Conservation (phyloP, 2,329 filamentous ascomycete genomes). For the Colletotrichum sp. region DNA sequence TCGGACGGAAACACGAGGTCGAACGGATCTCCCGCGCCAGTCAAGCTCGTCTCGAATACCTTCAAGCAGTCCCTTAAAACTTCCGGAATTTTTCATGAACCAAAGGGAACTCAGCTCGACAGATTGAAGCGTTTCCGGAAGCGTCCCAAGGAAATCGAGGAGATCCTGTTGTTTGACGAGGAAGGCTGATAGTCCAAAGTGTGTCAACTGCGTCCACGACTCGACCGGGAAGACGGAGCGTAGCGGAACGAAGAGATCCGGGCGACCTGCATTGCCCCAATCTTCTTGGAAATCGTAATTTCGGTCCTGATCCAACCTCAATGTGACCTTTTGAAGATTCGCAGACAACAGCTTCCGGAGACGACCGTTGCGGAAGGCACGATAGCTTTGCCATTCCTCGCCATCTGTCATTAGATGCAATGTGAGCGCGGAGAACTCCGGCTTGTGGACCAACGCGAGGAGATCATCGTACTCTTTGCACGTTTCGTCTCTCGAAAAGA, state of each 20-base stretch:
- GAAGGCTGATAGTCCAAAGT: constrained; percentile 33
- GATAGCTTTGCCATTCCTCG: constrained; percentile 5
- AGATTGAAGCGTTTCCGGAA: constrained; percentile 31
- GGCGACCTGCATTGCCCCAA: not conserved
- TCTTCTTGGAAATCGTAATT: not conserved
- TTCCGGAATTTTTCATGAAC: constrained; percentile 22
- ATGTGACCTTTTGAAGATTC: constrained; percentile 25
- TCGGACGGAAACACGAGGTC: not conserved
- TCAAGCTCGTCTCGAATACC: constrained; percentile 24
- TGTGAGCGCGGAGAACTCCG: constrained; percentile 30
- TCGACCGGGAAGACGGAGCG: constrained; percentile 31
- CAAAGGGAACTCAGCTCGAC: constrained; percentile 35
- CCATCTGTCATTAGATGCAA: constrained; percentile 24
- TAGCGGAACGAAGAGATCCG: constrained; percentile 23
- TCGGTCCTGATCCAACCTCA: constrained; percentile 23
- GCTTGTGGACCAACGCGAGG: constrained; percentile 22
- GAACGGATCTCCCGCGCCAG: constrained; percentile 16
- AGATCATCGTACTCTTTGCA: constrained; percentile 29
- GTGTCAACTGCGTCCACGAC: constrained; percentile 28
- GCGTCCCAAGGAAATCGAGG: constrained; percentile 26
- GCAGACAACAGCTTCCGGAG: constrained; percentile 22
- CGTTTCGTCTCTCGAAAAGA: constrained; percentile 27
- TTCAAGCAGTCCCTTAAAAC: constrained; percentile 20
- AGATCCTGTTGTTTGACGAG: constrained; percentile 28
- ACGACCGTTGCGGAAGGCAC: constrained; percentile 16